A percentile compares a stretch with the other conserved stretches of the same genome.
These are phyloP conservation scores for Mariannaea sp. DNA, from an alignment of 2,329 filamentous ascomycete species.

Conservation along the genomic window DNA sequence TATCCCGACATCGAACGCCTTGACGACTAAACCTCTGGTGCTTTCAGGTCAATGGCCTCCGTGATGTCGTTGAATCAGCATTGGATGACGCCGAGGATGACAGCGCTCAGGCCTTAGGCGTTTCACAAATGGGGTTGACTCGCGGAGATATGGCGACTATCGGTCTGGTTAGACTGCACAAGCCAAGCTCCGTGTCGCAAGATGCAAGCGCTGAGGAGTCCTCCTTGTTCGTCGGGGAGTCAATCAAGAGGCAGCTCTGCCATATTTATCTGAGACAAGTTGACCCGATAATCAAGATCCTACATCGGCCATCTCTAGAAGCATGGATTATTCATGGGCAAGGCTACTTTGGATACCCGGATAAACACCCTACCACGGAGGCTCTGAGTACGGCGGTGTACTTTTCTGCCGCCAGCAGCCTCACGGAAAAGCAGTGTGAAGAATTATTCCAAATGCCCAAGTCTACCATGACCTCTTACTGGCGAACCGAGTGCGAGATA, in stretches of 20 bases:
- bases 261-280: conserved; percentile 19
- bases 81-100: neutral
- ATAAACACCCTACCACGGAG: conserved; percentile 6
- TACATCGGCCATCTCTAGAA: conserved; percentile 19
- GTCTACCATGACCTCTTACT: conserved; percentile 13
- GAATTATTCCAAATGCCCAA: conserved; percentile 22
- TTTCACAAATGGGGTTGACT: neutral
- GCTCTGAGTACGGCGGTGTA: conserved; percentile 31
- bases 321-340: conserved; percentile 28
- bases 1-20: neutral
- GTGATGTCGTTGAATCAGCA: conserved; percentile 6
- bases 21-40: neutral
- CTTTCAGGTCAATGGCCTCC: conserved; percentile 1
- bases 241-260: neutral
- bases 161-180: neutral
- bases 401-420: conserved; percentile 31
- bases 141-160: neutral
- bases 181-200: neutral
- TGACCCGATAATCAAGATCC: conserved; percentile 24
- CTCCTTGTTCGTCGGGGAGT: neutral
- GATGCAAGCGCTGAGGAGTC: too few relatives aligned
- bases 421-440: conserved; percentile 34
- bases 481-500: conserved; percentile 13
- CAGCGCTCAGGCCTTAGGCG: neutral
- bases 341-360: conserved; percentile 33